phyloP scores from a whole-genome alignment of 352 stramenopile species.

The Phytophthora idaei region DNA sequence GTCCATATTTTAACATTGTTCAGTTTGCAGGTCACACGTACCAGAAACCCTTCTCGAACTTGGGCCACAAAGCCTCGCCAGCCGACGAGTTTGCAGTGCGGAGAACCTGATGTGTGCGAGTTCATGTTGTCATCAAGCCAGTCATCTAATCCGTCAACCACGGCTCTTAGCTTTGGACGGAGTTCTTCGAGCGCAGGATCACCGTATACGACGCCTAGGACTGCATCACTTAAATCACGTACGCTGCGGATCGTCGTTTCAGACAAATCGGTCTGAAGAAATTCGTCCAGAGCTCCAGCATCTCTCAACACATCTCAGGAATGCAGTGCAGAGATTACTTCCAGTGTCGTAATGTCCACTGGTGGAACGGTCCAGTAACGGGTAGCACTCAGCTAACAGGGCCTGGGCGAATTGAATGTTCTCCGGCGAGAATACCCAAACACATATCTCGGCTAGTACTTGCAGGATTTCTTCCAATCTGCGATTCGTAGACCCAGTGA shows the following conservation, averaged over 20 bases:
- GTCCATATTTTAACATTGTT: too few species aligned
- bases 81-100: too few species aligned
- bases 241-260: neutral
- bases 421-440: conserved; percentile 24
- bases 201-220: conserved; percentile 8
- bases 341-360: neutral
- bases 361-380: conserved; percentile 1
- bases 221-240: conserved; percentile 6
- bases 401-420: conserved; percentile 17
- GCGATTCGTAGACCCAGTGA: neutral
- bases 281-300: conserved; percentile 1
- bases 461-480: conserved; percentile 20
- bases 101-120: neutral
- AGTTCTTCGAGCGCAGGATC: conserved; percentile 6
- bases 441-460: conserved; percentile 21
- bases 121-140: neutral
- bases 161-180: neutral
- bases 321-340: neutral
- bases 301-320: conserved; percentile 3
- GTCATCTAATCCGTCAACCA: neutral
- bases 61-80: too few species aligned
- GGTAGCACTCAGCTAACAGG: conserved; percentile 10
- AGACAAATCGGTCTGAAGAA: neutral
- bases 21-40: too few species aligned
- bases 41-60: too few species aligned